Percentiles rank a stretch among this genome's conserved stretches.
Conservation (phyloP, 177 flowering plant genomes). For the Vitis hybrid region DNA sequence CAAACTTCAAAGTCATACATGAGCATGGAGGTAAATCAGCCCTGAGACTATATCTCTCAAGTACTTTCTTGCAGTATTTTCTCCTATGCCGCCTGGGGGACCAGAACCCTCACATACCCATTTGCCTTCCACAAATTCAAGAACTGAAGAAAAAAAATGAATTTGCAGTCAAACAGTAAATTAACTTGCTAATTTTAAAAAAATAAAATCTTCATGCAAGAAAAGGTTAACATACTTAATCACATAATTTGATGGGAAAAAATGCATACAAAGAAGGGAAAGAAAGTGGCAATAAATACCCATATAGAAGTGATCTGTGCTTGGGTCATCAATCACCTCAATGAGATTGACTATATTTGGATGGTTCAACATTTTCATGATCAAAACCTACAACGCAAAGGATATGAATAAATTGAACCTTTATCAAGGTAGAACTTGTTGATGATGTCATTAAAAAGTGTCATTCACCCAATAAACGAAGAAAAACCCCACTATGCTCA, state of each 20-base stretch:
- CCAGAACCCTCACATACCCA: slow-evolving; percentile 74
- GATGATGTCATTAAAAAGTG: too few species aligned
- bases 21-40: slow-evolving; percentile 89
- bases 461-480: too few species aligned
- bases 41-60: slow-evolving; percentile 88
- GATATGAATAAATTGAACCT: neutral
- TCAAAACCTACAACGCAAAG: slow-evolving; percentile 58
- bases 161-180: neutral
- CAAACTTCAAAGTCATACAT: slow-evolving; percentile 48
- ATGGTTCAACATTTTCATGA: slow-evolving; percentile 88
- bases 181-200: neutral
- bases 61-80: slow-evolving; percentile 65
- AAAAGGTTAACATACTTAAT: neutral
- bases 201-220: neutral
- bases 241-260: neutral
- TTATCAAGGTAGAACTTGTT: neutral
- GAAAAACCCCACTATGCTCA: too few species aligned
- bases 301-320: slow-evolving; percentile 90
- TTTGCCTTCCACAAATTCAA: slow-evolving; percentile 91
- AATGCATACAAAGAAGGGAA: slow-evolving; percentile 4
- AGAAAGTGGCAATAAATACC: slow-evolving; percentile 51
- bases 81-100: slow-evolving; percentile 61
- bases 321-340: slow-evolving; percentile 98
- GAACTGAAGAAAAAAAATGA: slow-evolving; percentile 51
- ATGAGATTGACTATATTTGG: slow-evolving; percentile 94